A percentile compares a stretch with the other conserved stretches of the same genome.
These are phyloP conservation scores for Aurifilum marmelostoma DNA, from an alignment of 2,329 filamentous ascomycete genomes.

Conservation along the genomic window DNA sequence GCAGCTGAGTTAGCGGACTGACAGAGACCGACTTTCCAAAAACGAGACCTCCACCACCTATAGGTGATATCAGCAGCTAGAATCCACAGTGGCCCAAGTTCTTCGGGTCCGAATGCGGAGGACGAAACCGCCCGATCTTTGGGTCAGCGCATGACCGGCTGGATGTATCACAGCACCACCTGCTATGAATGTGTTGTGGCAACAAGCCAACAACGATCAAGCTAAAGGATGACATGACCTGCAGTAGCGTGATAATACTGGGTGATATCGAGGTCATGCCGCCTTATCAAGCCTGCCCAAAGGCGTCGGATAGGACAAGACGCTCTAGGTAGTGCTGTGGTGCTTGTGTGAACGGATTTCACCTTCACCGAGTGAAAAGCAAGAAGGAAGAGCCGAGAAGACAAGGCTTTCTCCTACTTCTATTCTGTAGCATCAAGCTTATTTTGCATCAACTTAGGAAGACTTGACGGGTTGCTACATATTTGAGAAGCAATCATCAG, in stretches of 20 bases:
- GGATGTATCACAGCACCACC: not conserved
- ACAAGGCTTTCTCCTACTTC: not conserved
- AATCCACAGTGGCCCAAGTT: not conserved
- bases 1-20: not conserved
- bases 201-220: not conserved
- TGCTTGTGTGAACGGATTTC: constrained; percentile 9
- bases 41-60: not conserved
- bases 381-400: not conserved
- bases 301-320: not conserved
- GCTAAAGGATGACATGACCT: constrained; percentile 8
- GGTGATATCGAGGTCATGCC: not conserved
- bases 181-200: not conserved
- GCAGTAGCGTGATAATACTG: constrained; percentile 9
- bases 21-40: not conserved
- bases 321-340: not conserved
- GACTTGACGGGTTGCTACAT: constrained; percentile 10
- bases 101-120: not conserved
- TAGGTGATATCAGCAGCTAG: not conserved
- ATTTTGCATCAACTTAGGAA: not conserved
- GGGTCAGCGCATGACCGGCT: not conserved
- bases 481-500: not conserved
- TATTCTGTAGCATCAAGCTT: not conserved
- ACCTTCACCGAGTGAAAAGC: constrained; percentile 16
- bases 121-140: not conserved
- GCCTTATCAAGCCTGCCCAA: not conserved